These are phyloP conservation scores for Solanum habrochaites DNA, from an alignment of 257 asterid genomes.

Conservation along the genomic window DNA sequence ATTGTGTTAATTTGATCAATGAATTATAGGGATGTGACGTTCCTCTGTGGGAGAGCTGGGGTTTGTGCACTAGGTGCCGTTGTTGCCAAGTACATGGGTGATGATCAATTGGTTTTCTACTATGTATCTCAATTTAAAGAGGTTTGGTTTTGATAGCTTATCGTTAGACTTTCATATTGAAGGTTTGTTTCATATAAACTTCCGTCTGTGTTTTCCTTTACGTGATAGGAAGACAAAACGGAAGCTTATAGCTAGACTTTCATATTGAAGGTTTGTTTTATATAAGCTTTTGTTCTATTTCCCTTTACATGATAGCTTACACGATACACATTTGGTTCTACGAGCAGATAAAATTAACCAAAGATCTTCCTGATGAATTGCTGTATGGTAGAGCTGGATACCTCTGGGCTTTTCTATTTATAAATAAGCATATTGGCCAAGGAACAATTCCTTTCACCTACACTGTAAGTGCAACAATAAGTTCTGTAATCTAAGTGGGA, in stretches of 20 bases:
- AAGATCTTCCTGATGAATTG: constrained; percentile 55
- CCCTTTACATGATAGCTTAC: neutral
- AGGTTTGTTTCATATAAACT: neutral
- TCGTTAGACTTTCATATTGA: neutral
- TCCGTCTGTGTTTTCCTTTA: neutral
- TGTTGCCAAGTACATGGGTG: constrained; percentile 41
- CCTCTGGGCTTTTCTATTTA: constrained; percentile 53
- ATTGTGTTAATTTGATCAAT: neutral
- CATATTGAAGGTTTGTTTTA: neutral
- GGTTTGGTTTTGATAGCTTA: constrained; percentile 17
- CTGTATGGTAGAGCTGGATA: constrained; percentile 67
- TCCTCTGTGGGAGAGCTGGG: constrained; percentile 65
- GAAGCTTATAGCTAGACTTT: neutral
- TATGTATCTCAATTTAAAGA: constrained; percentile 42
- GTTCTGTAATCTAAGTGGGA: neutral
- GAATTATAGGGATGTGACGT: constrained; percentile 46
- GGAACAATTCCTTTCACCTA: constrained; percentile 37
- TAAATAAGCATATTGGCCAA: constrained; percentile 45
- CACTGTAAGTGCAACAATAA: constrained; percentile 17
- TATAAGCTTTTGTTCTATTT: neutral
- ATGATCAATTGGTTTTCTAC: constrained; percentile 24
- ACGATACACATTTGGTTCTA: neutral
- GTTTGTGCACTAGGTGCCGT: constrained; percentile 72
- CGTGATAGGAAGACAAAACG: too few relatives aligned
- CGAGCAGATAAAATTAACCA: constrained; percentile 39